Percentiles rank a stretch among this genome's conserved stretches.
phyloP scores from a whole-genome alignment of 148 eudicot species.

The Persicaria maculosa region DNA sequence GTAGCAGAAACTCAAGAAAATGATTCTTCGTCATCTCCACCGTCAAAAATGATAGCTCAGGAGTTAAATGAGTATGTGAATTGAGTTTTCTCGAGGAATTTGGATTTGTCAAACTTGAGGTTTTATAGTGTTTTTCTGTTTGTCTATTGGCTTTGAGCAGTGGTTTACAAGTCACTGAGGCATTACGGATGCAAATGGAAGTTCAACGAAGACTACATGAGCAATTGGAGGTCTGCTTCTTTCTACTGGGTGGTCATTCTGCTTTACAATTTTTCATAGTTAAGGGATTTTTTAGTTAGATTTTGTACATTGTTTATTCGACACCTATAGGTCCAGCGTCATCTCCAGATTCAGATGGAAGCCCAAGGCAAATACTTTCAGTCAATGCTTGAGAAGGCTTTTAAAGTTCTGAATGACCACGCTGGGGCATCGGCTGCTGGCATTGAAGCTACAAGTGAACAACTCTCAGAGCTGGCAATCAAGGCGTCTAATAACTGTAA shows the following conservation, averaged over 20 bases:
- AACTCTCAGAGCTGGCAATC: slow-evolving; percentile 53
- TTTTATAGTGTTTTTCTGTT: neutral
- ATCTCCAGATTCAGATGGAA: slow-evolving; percentile 60
- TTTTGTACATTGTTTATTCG: neutral
- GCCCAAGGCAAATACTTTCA: slow-evolving; percentile 72
- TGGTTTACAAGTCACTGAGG: slow-evolving; percentile 75
- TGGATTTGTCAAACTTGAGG: neutral
- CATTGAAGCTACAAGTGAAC: slow-evolving; percentile 50
- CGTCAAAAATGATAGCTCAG: slow-evolving; percentile 52
- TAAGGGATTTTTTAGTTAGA: neutral
- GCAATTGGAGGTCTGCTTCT: slow-evolving; percentile 59
- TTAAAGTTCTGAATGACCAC: slow-evolving; percentile 47
- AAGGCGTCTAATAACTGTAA: slow-evolving; percentile 36
- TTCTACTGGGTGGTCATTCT: neutral
- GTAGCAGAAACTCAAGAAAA: slow-evolving; percentile 57
- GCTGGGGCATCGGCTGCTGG: slow-evolving; percentile 42
- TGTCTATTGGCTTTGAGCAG: slow-evolving; percentile 26
- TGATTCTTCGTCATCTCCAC: slow-evolving; percentile 44
- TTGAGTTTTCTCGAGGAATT: slow-evolving; percentile 1
- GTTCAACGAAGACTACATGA: slow-evolving; percentile 71
- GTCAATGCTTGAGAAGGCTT: slow-evolving; percentile 74
- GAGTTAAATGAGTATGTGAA: slow-evolving; percentile 57
- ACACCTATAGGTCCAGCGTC: slow-evolving; percentile 52
- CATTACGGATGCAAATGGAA: slow-evolving; percentile 76
- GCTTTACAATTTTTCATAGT: neutral